Base-by-base conservation (phyloP, 73 alveolate genomes). In the Blepharisma stoltei region DNA sequence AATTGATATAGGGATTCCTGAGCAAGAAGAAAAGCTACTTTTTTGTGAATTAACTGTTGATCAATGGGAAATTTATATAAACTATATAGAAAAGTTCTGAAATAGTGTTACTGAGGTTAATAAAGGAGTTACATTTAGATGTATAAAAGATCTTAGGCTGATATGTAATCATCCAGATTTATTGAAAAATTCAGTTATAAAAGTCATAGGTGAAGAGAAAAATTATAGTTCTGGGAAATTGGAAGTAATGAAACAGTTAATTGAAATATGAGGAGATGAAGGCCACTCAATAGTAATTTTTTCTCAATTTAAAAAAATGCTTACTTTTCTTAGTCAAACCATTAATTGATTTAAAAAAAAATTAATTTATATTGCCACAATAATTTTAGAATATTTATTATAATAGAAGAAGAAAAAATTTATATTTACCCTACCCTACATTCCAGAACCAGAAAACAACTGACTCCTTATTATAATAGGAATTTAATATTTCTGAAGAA, bases 1-100 rank as follows among this genome's bases (percentile, higher is more conserved):
- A 65, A 98, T 97, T 11, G 71, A 93, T 11, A 88, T 85, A 70
- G 97, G 96, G 77, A 88, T 97, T 54, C 99, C 99, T 25, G 46
- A 20, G 94, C 97, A 11, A 95, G 93, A 83, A 92, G 93, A n/a
- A 92, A 95, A 18, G 85, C 90, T 66, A 98, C 94, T 90, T 85
- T 87, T 71, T 83, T 86, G 45, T 4, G 48, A 60, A 25, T 93
- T 99, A 71, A 80, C 82, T 45, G 79, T 95, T 95, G 81, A 94
- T 8, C 83, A 82, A 48, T 68, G 83, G 53, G 93, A 97, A 85
- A 78, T 86, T 41, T 67, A 88, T 68, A 53, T 87, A 73, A 86
- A 93, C 80, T 83, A 93, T 67, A 77, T 78, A 71, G 78, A 78
- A 71, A 77, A 82, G 41, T 32, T 32, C 3, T 32, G 41, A 78